Evolutionary conservation across 768 basidiomycete genomes (phyloP).

Genomic region (Lentinula edodes): DNA sequence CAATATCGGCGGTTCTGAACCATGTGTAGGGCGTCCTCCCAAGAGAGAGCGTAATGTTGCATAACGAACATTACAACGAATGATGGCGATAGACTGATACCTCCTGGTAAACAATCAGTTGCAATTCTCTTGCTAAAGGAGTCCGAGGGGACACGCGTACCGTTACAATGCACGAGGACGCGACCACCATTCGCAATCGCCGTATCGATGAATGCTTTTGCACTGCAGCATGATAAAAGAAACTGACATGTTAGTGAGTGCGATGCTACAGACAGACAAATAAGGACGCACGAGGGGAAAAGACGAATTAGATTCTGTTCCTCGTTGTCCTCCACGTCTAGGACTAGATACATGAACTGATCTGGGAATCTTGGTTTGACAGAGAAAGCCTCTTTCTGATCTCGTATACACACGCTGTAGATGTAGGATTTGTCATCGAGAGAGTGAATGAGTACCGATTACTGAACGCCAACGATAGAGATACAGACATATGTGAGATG

Average conservation of each 20-base stretch:
- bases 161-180: constrained; percentile 88
- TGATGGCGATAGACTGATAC: constrained; percentile 81
- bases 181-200: constrained; percentile 62
- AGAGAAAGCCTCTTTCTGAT: constrained; percentile 86
- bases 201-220: constrained; percentile 68
- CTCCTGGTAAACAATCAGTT: constrained; percentile 40
- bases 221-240: constrained; percentile 34
- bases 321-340: constrained; percentile 89
- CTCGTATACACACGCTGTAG: constrained; percentile 79
- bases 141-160: constrained; percentile 29
- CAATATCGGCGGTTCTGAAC: constrained; percentile 92
- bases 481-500: constrained; percentile 75
- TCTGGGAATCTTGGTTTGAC: constrained; percentile 83
- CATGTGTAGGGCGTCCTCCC: constrained; percentile 85
- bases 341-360: constrained; percentile 67
- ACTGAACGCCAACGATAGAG: neutral
- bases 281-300: constrained; percentile 66
- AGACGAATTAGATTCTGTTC: constrained; percentile 92
- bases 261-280: neutral
- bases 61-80: constrained; percentile 94
- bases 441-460: constrained; percentile 13
- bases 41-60: constrained; percentile 74
- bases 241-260: neutral
- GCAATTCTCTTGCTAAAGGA: neutral
- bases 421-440: neutral